These are phyloP conservation scores for Penicillium sp. DNA, from an alignment of 2,329 filamentous ascomycete genomes.

Conservation along the genomic window DNA sequence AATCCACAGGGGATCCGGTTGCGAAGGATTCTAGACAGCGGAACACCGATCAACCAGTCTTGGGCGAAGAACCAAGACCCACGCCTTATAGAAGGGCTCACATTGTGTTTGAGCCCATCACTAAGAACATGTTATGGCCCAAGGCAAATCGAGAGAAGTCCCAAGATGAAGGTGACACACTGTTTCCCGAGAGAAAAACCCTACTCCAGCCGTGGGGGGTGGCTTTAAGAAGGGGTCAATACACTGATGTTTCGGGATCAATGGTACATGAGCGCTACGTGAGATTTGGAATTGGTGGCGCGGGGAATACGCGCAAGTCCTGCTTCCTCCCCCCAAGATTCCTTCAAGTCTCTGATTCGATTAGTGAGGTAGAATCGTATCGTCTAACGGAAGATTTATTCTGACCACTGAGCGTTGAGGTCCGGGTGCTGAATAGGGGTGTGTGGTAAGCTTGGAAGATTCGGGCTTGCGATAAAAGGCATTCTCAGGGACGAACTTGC, in stretches of 20 bases:
- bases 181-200: slow-evolving; percentile 4
- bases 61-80: neutral
- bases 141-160: slow-evolving; percentile 12
- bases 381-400: slow-evolving; percentile 6
- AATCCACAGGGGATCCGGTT: neutral
- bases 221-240: neutral
- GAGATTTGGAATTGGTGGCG: slow-evolving; percentile 23
- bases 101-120: neutral
- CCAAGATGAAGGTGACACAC: slow-evolving; percentile 10
- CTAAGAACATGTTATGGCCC: slow-evolving; percentile 14
- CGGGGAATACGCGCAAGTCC: slow-evolving; percentile 25
- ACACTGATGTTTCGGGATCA: neutral
- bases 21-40: neutral
- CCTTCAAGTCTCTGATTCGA: slow-evolving; percentile 2
- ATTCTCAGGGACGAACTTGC: neutral
- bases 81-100: neutral
- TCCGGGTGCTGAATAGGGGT: neutral
- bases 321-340: slow-evolving; percentile 1
- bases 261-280: slow-evolving; percentile 18
- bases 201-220: slow-evolving; percentile 10
- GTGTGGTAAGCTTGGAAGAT: neutral
- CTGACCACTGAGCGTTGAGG: slow-evolving; percentile 4
- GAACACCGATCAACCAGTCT: too few relatives aligned
- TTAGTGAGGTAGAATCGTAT: slow-evolving; percentile 5
- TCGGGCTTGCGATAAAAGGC: neutral